Base-by-base conservation (phyloP, 2,329 filamentous ascomycete species). In the Tolypocladium inflatum region DNA sequence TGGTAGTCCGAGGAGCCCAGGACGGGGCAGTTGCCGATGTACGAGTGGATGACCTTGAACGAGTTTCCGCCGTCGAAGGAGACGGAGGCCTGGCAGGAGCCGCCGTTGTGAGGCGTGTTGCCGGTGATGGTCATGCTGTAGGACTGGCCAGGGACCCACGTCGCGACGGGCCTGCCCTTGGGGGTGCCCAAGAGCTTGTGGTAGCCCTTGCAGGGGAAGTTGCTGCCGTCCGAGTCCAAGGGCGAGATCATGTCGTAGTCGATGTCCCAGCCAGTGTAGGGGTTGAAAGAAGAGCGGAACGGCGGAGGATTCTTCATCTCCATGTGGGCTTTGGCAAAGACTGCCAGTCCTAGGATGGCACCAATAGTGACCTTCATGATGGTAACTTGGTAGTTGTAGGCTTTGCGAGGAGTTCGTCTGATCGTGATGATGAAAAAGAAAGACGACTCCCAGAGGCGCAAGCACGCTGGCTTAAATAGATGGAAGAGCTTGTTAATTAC, bases 141-240 rank as follows among this genome's bases (percentile, higher is more conserved):
- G 35, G 75, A 72, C 57, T 78, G 71, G 39, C 89, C 89, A 6
- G 85, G 80, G 3, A 74, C 68, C 71, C 87, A 92, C 30, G 78
- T 82, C 39, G 81, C 83, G 21, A 84, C 81, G 5, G 83, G 71
- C 21, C 74, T 70, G 62, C 83, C 83, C 53, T 73, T 71, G 15
- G 71, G 55, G 35, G 78, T 78, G 64, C 78, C 80, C 41, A 83
- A 63, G 48, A 80, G 73, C 54, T 67, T 70, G 52, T 80, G 75
- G 68, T 77, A 78, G 62, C 86, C 85, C 76, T 91, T 91, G 81
- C 90, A 94, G 4, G 89, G 87, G 70, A 84, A 94, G 72, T 91
- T 81, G 59, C 78, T 77, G 30, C 87, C 86, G 60, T 78, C 75
- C 23, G 76, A 67, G 2, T 73, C 68, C 54, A 94, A 78, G 2